Base-by-base conservation (phyloP, 2,329 filamentous ascomycete genomes). In the Metarhizium sp. region DNA sequence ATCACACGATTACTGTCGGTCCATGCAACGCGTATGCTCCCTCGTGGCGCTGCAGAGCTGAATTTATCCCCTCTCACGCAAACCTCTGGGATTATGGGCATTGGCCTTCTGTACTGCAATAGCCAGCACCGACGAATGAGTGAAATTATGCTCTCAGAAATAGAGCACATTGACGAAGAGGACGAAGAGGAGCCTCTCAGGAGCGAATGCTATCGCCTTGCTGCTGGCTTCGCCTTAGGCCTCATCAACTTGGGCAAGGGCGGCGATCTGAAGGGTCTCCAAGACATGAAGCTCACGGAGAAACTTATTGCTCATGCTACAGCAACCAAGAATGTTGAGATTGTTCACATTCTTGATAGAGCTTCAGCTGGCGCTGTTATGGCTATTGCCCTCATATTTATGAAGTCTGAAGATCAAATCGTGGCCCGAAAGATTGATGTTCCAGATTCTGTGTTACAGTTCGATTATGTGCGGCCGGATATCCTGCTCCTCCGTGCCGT, bases 81-180 rank as follows among this genome's bases (percentile, higher is more conserved):
- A 69, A 97, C 94, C 0, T 94, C 92, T 1, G 94, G 92, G 20
- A 87, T 99, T 46, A 95, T 99, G 90, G 94, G 94, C 2, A 96
- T 99, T 61, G 94, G 94, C 0, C 74, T 99, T 45, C 77, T 99
- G 1, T 99, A 97, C 70, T 95, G 88, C 72, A 88, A 92, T 67
- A 96, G 92, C 32, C 92, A 97, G 65, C 95, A 99, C 71, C 88
- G 95, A 34, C 86, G 95, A 42, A 99, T 99, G 94, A 97, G 91
- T 66, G 94, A 99, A 69, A 90, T 97, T 18, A 96, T 99, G 90
- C 82, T 99, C 52, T 97, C 92, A 0, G 94, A 99, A 68, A 94
- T 99, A 58, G 91, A 96, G 67, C 87, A 92, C 59, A 80, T 90
- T 52, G 90, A 94, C 48, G 74, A 78, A 30, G 80, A 88, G 42